A percentile compares a stretch with the other conserved stretches of the same genome.
Evolutionary conservation across 495 filamentous ascomycete genomes (phyloP).

Genomic region (Penicillium tannophilum): DNA sequence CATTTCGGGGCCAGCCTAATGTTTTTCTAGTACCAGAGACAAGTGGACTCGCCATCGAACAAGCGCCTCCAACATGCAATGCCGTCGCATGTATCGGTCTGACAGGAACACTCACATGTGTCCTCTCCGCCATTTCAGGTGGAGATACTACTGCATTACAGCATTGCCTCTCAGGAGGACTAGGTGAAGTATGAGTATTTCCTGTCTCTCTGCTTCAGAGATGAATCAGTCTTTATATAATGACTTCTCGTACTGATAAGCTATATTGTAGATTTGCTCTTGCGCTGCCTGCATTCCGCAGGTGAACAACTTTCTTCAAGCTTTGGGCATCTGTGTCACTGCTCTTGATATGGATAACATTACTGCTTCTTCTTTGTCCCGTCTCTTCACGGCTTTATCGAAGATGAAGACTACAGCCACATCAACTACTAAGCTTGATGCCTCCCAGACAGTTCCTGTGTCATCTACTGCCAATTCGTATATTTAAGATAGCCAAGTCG

Average conservation of each 20-base stretch:
- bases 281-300: slow-evolving; percentile 26
- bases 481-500: neutral
- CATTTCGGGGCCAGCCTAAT: neutral
- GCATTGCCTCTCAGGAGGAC: slow-evolving; percentile 20
- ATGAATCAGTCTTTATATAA: neutral
- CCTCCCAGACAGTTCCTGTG: neutral
- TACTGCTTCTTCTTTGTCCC: neutral
- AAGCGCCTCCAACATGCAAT: slow-evolving; percentile 24
- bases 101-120: slow-evolving; percentile 19
- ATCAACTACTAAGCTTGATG: neutral
- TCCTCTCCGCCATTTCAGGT: slow-evolving; percentile 20
- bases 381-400: neutral
- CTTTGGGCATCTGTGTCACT: slow-evolving; percentile 24
- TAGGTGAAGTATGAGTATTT: slow-evolving; percentile 20
- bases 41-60: slow-evolving; percentile 14
- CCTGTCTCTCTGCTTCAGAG: neutral
- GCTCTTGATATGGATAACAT: neutral
- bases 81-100: slow-evolving; percentile 25
- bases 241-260: neutral
- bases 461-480: neutral
- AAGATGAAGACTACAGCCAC: neutral
- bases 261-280: slow-evolving; percentile 22
- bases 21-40: slow-evolving; percentile 16
- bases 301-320: slow-evolving; percentile 17
- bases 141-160: slow-evolving; percentile 22